These are phyloP conservation scores for Stagonosporopsis rhizophila DNA, from an alignment of 2,329 filamentous ascomycete species.

Conservation along the genomic window DNA sequence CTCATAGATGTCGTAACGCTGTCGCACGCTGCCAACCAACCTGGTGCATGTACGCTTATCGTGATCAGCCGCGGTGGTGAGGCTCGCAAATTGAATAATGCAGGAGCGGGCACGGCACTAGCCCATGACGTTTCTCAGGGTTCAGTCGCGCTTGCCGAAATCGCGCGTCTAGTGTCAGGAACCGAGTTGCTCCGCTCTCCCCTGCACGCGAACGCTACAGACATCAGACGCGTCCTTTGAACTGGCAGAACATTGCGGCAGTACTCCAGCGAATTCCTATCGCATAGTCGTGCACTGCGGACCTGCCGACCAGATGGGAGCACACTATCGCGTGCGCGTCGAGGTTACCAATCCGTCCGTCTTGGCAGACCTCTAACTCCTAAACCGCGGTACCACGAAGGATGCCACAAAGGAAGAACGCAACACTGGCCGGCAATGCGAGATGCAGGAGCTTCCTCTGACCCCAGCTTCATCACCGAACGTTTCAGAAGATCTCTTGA, in stretches of 20 bases:
- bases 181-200: slow-evolving; percentile 4
- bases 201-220: slow-evolving; percentile 6
- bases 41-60: slow-evolving; percentile 14
- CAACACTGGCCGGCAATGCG: neutral
- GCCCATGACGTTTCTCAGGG: slow-evolving; percentile 22
- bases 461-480: neutral
- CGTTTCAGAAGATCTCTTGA: neutral
- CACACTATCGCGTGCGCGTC: slow-evolving; percentile 15
- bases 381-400: slow-evolving; percentile 4
- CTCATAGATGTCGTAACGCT: slow-evolving; percentile 9
- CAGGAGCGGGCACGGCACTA: slow-evolving; percentile 19
- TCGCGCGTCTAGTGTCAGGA: slow-evolving; percentile 18
- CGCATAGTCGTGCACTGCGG: neutral
- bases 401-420: neutral
- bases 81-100: slow-evolving; percentile 21
- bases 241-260: neutral
- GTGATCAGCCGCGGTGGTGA: slow-evolving; percentile 13
- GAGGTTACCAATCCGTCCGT: slow-evolving; percentile 4
- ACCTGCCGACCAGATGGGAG: neutral
- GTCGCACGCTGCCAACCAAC: slow-evolving; percentile 13
- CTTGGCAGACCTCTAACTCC: slow-evolving; percentile 10
- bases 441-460: neutral
- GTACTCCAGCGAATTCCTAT: neutral
- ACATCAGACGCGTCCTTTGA: slow-evolving; percentile 1
- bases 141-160: slow-evolving; percentile 21